phyloP scores from a whole-genome alignment of 2,329 filamentous ascomycete species.

The Aspergillus fischeri region DNA sequence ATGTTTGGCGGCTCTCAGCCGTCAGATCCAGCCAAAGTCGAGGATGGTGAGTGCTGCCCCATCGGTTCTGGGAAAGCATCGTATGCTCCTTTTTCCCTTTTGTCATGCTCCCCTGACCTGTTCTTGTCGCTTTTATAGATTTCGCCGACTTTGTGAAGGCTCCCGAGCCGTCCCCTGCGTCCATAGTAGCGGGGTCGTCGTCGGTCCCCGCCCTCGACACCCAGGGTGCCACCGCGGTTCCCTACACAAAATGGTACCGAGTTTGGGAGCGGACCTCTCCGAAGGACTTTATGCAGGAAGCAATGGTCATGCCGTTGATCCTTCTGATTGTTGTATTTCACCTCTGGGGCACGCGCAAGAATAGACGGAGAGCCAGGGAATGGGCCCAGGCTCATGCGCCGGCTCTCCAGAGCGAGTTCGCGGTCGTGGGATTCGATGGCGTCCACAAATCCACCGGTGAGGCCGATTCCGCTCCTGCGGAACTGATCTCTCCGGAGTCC shows the following conservation, averaged over 20 bases:
- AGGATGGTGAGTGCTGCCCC: constrained; percentile 32
- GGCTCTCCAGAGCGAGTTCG: constrained; percentile 74
- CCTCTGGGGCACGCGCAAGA: constrained; percentile 72
- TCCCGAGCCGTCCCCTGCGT: constrained; percentile 59
- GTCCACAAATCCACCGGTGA: constrained; percentile 44
- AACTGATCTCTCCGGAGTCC: constrained; percentile 50
- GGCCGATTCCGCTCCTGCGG: constrained; percentile 39
- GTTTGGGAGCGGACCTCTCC: constrained; percentile 84
- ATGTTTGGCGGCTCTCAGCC: constrained; percentile 34
- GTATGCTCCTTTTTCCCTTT: constrained; percentile 4
- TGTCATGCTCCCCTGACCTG: constrained; percentile 1
- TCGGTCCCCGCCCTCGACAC: constrained; percentile 41
- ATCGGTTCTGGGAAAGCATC: constrained; percentile 3
- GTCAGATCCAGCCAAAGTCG: constrained; percentile 25
- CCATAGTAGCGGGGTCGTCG: constrained; percentile 42
- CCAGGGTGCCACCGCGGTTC: constrained; percentile 51
- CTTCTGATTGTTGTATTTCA: constrained; percentile 72
- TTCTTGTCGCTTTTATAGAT: constrained; percentile 51
- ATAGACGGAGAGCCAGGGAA: constrained; percentile 71
- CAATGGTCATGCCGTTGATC: constrained; percentile 72
- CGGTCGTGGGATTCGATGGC: constrained; percentile 74
- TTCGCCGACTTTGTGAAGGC: constrained; percentile 90
- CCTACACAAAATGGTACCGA: constrained; percentile 95
- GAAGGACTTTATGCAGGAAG: constrained; percentile 83
- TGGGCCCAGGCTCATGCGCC: constrained; percentile 76